phyloP scores from a whole-genome alignment of 192 early-diverging fungal genomes.

The Coemansia sp. region DNA sequence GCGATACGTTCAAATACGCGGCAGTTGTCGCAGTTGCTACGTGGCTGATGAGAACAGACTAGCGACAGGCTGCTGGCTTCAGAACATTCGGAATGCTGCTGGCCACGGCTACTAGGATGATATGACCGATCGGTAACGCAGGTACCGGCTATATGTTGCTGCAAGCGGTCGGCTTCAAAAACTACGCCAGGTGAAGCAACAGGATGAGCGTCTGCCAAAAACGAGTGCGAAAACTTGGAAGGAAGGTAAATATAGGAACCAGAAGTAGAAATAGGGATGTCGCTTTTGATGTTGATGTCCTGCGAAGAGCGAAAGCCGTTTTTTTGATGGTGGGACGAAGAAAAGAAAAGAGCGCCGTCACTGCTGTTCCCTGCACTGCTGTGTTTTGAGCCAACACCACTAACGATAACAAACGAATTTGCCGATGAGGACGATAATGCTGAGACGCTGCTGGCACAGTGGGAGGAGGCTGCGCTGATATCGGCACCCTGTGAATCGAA shows the following conservation, averaged over 20 bases:
- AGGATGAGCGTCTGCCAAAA: not conserved
- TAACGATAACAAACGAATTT: conserved; percentile 11
- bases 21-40: not conserved
- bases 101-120: not conserved
- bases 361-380: conserved; percentile 5
- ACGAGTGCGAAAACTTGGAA: not conserved
- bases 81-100: not conserved
- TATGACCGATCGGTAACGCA: not conserved
- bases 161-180: not conserved
- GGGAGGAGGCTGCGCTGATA: conserved; percentile 4
- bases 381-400: conserved; percentile 3
- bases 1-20: not conserved
- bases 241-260: conserved; percentile 5
- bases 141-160: not conserved
- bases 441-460: not conserved
- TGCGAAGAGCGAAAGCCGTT: conserved; percentile 2
- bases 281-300: not conserved
- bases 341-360: conserved; percentile 9
- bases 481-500: not conserved
- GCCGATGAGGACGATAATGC: conserved; percentile 14
- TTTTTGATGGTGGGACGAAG: conserved; percentile 4
- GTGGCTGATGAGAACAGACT: not conserved
- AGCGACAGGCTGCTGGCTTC: not conserved
- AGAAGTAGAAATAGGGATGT: conserved; percentile 7
- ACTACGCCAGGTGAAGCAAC: not conserved